Percentiles rank a stretch among this genome's conserved stretches.
Evolutionary conservation across 768 basidiomycete species (phyloP).

Genomic region (Mycena vulgaris): DNA sequence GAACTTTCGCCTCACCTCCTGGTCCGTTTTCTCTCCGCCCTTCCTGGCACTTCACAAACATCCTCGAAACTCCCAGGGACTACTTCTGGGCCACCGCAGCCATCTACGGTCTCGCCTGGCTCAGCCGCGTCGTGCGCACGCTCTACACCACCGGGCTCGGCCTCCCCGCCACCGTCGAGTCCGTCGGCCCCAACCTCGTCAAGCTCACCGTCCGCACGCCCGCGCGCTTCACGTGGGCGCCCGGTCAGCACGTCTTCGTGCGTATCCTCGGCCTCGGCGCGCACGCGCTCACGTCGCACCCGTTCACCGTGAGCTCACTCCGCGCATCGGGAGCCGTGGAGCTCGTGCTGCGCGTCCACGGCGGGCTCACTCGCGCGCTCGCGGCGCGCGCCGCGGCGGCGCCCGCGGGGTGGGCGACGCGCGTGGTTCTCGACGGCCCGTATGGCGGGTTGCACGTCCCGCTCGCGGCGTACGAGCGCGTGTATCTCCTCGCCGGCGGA

Average conservation of each 20-base stretch:
- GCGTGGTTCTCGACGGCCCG: conserved; percentile 48
- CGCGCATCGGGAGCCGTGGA: conserved; percentile 32
- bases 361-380: conserved; percentile 47
- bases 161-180: conserved; percentile 42
- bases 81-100: conserved; percentile 52
- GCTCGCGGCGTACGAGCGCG: conserved; percentile 45
- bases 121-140: conserved; percentile 46
- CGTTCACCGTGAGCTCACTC: conserved; percentile 51
- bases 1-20: conserved; percentile 48
- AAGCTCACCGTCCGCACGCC: conserved; percentile 41
- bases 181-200: conserved; percentile 44
- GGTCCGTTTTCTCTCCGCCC: conserved; percentile 32
- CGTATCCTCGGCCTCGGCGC: conserved; percentile 39
- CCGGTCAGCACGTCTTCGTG: conserved; percentile 50
- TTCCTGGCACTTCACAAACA: not conserved
- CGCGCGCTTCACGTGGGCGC: conserved; percentile 46
- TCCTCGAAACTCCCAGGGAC: conserved; percentile 37
- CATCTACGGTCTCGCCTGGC: conserved; percentile 47
- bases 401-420: conserved; percentile 32
- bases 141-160: conserved; percentile 42
- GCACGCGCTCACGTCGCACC: conserved; percentile 50
- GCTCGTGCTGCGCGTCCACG: conserved; percentile 46
- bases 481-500: conserved; percentile 51
- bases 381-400: conserved; percentile 30
- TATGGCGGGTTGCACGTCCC: conserved; percentile 47